Evolutionary conservation across 2,329 filamentous ascomycete genomes (phyloP).

Genomic region (Colletotrichum sp.): DNA sequence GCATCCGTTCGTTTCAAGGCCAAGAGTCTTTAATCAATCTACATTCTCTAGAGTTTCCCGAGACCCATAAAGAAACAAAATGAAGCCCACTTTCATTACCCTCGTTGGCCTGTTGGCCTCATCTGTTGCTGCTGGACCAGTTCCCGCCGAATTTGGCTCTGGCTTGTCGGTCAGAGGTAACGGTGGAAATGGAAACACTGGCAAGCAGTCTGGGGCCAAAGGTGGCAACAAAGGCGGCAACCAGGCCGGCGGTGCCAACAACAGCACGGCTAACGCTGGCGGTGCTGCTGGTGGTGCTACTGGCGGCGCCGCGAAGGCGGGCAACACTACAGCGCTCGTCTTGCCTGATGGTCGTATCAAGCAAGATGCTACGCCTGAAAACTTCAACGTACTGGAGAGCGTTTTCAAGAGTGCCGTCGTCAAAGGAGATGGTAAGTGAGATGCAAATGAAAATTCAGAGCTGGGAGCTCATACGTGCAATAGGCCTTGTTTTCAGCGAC

Average conservation of each 20-base stretch:
- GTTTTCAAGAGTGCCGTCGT: slow-evolving; percentile 29
- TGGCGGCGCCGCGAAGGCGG: background rate
- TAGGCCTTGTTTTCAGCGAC: slow-evolving; percentile 20
- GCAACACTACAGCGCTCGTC: slow-evolving; percentile 6
- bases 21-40: background rate
- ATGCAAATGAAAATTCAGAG: background rate
- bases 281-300: background rate
- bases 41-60: background rate
- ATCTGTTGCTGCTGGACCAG: slow-evolving; percentile 8
- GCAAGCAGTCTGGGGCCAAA: background rate
- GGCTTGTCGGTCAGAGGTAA: background rate
- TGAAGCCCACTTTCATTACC: slow-evolving; percentile 10
- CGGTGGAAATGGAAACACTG: background rate
- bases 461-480: background rate
- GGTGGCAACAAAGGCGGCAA: background rate
- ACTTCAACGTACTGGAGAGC: slow-evolving; percentile 25
- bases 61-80: background rate
- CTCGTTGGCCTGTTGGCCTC: slow-evolving; percentile 3
- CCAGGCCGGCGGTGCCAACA: background rate
- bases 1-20: slow-evolving; percentile 3
- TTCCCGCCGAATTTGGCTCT: background rate
- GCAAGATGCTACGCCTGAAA: slow-evolving; percentile 16
- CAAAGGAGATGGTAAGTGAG: slow-evolving; percentile 24
- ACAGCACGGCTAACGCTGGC: background rate
- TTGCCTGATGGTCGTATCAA: slow-evolving; percentile 24